Conservation (phyloP, 768 basidiomycete genomes). For the Lepiota venenata region DNA sequence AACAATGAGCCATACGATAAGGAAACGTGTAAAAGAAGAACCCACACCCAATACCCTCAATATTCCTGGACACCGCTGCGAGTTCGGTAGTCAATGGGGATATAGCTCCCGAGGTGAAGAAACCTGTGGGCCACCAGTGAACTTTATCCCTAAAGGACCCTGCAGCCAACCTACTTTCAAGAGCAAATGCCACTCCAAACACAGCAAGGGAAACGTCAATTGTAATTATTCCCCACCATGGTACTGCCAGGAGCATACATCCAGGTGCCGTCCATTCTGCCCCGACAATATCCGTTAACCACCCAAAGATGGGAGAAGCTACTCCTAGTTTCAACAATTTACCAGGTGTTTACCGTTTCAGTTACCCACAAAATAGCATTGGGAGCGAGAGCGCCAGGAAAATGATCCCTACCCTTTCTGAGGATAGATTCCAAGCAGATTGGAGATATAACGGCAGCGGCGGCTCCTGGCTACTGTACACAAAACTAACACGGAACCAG, state of each 20-base stretch:
- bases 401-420: slow-evolving; percentile 59
- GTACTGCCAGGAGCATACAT: slow-evolving; percentile 49
- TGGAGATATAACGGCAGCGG: slow-evolving; percentile 55
- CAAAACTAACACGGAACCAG: slow-evolving; percentile 30
- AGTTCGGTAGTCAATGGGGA: slow-evolving; percentile 67
- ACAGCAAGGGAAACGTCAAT: slow-evolving; percentile 42
- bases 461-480: slow-evolving; percentile 51
- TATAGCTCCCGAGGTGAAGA: slow-evolving; percentile 57
- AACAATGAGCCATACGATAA: background rate
- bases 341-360: background rate
- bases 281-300: slow-evolving; percentile 52
- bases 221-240: slow-evolving; percentile 60
- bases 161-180: slow-evolving; percentile 44
- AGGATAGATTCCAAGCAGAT: slow-evolving; percentile 41
- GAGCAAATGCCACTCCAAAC: slow-evolving; percentile 45
- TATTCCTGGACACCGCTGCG: slow-evolving; percentile 50
- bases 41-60: slow-evolving; percentile 66
- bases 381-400: slow-evolving; percentile 65
- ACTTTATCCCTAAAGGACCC: background rate
- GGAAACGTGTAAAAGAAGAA: background rate
- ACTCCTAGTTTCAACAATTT: background rate
- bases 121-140: slow-evolving; percentile 34
- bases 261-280: slow-evolving; percentile 49
- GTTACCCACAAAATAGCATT: slow-evolving; percentile 54
- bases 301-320: slow-evolving; percentile 64